A percentile compares a stretch with the other conserved stretches of the same genome.
phyloP scores from a whole-genome alignment of 2,329 filamentous ascomycete genomes.

The Monosporascus sp. region DNA sequence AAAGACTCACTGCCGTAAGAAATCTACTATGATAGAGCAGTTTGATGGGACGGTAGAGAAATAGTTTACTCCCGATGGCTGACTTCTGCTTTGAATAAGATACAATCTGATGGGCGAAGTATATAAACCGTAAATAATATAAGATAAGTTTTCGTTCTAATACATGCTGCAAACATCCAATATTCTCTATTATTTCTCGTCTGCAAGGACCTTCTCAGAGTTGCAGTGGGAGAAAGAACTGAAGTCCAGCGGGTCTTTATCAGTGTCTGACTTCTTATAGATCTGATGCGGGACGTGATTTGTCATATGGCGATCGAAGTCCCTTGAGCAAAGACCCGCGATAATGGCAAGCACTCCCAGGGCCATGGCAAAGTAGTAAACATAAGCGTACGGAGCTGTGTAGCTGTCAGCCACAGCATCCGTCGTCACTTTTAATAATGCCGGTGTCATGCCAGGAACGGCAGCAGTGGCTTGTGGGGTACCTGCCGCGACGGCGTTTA shows the following conservation, averaged over 20 bases:
- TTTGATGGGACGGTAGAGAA: too few species aligned
- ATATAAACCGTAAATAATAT: too few species aligned
- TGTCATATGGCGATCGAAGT: slow-evolving; percentile 14
- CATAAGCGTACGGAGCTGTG: slow-evolving; percentile 11
- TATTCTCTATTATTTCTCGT: too few species aligned
- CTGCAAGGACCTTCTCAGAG: too few species aligned
- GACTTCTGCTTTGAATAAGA: too few species aligned
- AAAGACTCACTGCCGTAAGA: too few species aligned
- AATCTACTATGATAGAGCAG: too few species aligned
- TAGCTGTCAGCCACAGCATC: slow-evolving; percentile 8
- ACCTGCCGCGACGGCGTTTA: slow-evolving; percentile 3
- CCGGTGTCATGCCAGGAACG: slow-evolving; percentile 13
- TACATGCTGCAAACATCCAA: too few species aligned
- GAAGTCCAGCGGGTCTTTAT: slow-evolving; percentile 5
- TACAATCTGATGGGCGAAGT: too few species aligned
- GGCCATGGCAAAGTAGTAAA: slow-evolving; percentile 11
- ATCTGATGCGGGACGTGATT: slow-evolving; percentile 11
- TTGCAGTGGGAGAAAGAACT: too few species aligned
- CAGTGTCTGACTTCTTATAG: slow-evolving; percentile 12
- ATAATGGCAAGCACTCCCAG: slow-evolving; percentile 9
- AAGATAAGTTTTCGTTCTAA: too few species aligned
- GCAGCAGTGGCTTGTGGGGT: slow-evolving; percentile 7
- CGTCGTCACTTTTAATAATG: slow-evolving; percentile 6
- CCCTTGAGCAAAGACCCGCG: slow-evolving; percentile 7
- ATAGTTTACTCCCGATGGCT: too few species aligned